Base-by-base conservation (phyloP, 2,329 filamentous ascomycete genomes). In the Penicillium sp. region DNA sequence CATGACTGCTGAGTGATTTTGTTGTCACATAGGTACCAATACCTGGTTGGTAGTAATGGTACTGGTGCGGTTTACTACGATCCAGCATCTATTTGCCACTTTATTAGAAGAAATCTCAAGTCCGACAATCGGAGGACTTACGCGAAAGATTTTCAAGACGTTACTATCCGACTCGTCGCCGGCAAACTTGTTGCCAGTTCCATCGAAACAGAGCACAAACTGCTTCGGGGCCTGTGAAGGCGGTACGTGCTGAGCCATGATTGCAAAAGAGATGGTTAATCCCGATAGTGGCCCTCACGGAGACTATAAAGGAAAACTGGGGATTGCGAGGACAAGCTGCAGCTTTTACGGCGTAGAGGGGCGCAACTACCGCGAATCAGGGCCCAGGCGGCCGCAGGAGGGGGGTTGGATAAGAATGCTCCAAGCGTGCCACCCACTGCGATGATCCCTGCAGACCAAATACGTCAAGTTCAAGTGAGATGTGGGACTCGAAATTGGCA, bases 141-240 rank as follows among this genome's bases (percentile, higher is more conserved):
- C 75, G 37, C 75, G 74, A 68, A 76, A 79, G 29, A 79, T 76
- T 61, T 77, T 79, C 48, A 79, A 68, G 31, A 79, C 78, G 68
- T 79, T 79, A 65, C 76, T 79, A 61, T 79, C 77, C 3, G 73
- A 73, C 49, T 75, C 71, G 53, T 76, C 77, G 19, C 77, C 76
- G 14, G 67, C 67, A 55, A 76, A 79, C 52, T 75, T 77, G 55
- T 77, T 78, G 5, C 76, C 76, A 0, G 77, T 79, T 31, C 77
- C 77, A 66, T 80, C 71, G 53, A 77, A 77, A 58, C 74, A 77
- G 22, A 77, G 68, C 46, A 77, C 74, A 48, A 77, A 75, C 44
- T 72, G 74, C 65, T 74, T 74, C 14, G 66, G 70, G 21, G 60
- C 53, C 26, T 50, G 54, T 11, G 57, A 52, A n/a, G 66, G 66